Evolutionary conservation across 257 asterid genomes (phyloP), one percentile per base, ranked within the genome.

Genomic region (Jacaranda mimosifolia): DNA sequence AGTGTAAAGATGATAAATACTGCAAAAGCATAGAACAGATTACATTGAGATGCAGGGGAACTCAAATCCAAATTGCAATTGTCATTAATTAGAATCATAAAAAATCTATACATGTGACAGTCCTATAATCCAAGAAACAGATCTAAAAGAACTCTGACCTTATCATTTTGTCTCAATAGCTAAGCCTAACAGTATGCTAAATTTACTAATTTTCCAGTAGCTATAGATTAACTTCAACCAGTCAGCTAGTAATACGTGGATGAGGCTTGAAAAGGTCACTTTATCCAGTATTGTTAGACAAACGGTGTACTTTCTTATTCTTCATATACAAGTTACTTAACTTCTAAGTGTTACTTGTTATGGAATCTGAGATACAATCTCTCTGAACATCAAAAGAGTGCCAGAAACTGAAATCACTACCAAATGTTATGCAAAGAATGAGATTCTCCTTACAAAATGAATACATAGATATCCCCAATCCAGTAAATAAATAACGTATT

Each of bases 131-230:
- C 4, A 76, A 11, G 69, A 75, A 32, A 38, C 17, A 45, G 10
- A 73, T 73, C 55, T 21, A 4, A 56, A 42, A 26, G 62, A 56
- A 51, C 80, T 58, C n/a, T 12, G 63, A 68, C 32, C 72, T 46
- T 55, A 43, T 49, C 64, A 42, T 64, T 70, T 63, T 7, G 72
- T 51, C 72, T 40, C 21, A 60, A 42, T 35, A 69, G 68, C 40
- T 35, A 39, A 68, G 26, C 32, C 32, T 26, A 26, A 26, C 11
- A 26, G 10, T 21, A n/a, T 60, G 38, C 43, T 7, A 59, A 13
- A 58, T 9, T 17, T 40, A 17, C 13, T 10, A 35, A 32, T 35
- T 73, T 32, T 39, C 72, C 64, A 69, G 64, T 45, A 40, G 1
- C 60, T n/a, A 2, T 6, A 12, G 52, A 70, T 21, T 14, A 68